Conservation (phyloP, 306 rosid genomes). For the Dryas alaskensis region DNA sequence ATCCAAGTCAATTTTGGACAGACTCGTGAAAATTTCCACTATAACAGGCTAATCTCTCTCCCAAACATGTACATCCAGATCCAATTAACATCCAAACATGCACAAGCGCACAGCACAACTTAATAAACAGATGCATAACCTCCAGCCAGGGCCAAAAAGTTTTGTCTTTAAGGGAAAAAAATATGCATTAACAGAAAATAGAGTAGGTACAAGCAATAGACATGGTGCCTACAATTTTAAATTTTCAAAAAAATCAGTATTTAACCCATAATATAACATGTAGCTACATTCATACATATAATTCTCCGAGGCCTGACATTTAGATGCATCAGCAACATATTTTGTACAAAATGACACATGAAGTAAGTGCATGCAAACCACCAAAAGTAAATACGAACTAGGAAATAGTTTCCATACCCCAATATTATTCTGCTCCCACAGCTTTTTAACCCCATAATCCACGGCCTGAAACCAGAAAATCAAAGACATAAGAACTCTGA, state of each 20-base stretch:
- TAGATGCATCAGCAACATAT: not conserved
- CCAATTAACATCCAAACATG: not conserved
- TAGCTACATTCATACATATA: not conserved
- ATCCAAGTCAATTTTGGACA: not conserved
- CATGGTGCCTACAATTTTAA: not conserved
- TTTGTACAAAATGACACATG: not conserved
- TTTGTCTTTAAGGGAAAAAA: not conserved
- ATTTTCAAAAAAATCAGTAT: not conserved
- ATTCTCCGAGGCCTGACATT: not conserved
- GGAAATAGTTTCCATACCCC: conserved; percentile 53
- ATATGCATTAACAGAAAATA: not conserved
- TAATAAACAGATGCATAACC: not conserved
- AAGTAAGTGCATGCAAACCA: not conserved
- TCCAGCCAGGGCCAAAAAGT: not conserved
- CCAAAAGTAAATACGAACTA: not conserved
- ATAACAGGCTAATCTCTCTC: not conserved
- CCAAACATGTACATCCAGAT: not conserved
- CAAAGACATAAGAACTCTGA: not conserved
- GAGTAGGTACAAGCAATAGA: not conserved
- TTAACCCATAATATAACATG: not conserved
- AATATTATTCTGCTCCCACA: conserved; percentile 88
- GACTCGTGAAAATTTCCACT: not conserved
- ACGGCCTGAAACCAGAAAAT: conserved; percentile 63
- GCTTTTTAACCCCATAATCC: conserved; percentile 90
- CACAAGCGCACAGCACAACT: not conserved